These are phyloP conservation scores for Euphorbia celastroides DNA, from an alignment of 441 rosid genomes.

Conservation along the genomic window DNA sequence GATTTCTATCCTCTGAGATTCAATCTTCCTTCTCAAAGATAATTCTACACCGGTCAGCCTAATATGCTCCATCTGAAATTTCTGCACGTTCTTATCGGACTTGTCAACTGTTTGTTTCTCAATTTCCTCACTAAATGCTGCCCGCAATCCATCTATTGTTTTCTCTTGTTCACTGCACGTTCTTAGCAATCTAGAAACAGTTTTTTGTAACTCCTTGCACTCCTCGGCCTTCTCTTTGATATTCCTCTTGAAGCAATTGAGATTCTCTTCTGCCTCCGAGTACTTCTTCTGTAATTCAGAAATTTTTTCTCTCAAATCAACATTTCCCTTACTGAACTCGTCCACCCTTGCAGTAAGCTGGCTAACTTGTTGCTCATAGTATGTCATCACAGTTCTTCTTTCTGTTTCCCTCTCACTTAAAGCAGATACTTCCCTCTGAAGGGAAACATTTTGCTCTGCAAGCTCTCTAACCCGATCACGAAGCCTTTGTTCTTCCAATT, in stretches of 20 bases:
- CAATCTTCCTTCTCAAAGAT: constrained; percentile 69
- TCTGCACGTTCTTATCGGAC: constrained; percentile 40
- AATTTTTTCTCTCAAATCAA: constrained; percentile 39
- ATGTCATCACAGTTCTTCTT: constrained; percentile 44
- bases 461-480: constrained; percentile 91
- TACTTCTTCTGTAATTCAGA: constrained; percentile 53
- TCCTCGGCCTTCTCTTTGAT: constrained; percentile 84
- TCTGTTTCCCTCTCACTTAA: constrained; percentile 67
- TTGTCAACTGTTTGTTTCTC: constrained; percentile 43
- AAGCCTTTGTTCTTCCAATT: constrained; percentile 81
- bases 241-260: constrained; percentile 50
- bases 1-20: constrained; percentile 55
- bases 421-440: constrained; percentile 77
- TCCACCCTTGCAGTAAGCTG: constrained; percentile 53
- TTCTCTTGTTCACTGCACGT: constrained; percentile 82
- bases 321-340: constrained; percentile 49
- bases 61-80: constrained; percentile 74
- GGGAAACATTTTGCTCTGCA: constrained; percentile 91
- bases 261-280: constrained; percentile 44
- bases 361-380: constrained; percentile 53
- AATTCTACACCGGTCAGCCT: constrained; percentile 81
- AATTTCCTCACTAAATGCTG: constrained; percentile 39
- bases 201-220: constrained; percentile 82
- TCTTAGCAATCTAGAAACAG: constrained; percentile 58
- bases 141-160: constrained; percentile 71